Base-by-base conservation (phyloP, 345 rosid species). In the Aquilaria sinensis region DNA sequence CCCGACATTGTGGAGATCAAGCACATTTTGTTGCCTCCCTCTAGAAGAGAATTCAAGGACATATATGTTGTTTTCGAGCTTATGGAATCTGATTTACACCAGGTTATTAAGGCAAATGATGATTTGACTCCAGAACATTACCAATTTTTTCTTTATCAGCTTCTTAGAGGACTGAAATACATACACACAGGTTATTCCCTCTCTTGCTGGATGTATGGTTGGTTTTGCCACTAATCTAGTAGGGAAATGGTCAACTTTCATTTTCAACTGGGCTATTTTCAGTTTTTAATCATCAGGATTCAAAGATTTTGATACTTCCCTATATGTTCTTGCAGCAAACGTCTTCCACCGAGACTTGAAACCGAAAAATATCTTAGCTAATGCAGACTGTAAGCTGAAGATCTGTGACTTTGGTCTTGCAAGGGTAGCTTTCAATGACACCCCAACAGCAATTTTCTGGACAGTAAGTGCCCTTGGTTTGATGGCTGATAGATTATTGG, bases 371-470 rank as follows among this genome's bases (percentile, higher is more conserved):
- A 90, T 90, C 71, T 74, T 90, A 62, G 97, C 97, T 23, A 90
- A 90, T 77, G 97, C 97, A 2, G 96, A 90, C 68, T 90, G 97
- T 75, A 90, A 90, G 72, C 90, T 90, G 64, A 90, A 90, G 89
- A 81, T 90, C 43, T 90, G 97, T 80, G 97, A 90, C 79, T 90
- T 90, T 75, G 97, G 97, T 41, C 97, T 90, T 2, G 97, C 96
- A 46, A 77, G 97, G 67, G 97, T 90, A 49, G 96, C 96, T 34
- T 90, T 90, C 67, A 84, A 82, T 72, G 97, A 90, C 69, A 84
- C 90, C 47, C 97, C 97, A 9, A 87, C 96, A 1, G 97, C 96
- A 23, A 90, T 90, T 72, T 90, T 90, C 70, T 90, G 96, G 96
- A 90, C 97, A n/a, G 92, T 89, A 74, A 71, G 81, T 75, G 74